Percentiles rank a stretch among this genome's conserved stretches.
These are phyloP conservation scores for Backusella liffmaniae DNA, from an alignment of 192 early-diverging fungal genomes.

Conservation along the genomic window DNA sequence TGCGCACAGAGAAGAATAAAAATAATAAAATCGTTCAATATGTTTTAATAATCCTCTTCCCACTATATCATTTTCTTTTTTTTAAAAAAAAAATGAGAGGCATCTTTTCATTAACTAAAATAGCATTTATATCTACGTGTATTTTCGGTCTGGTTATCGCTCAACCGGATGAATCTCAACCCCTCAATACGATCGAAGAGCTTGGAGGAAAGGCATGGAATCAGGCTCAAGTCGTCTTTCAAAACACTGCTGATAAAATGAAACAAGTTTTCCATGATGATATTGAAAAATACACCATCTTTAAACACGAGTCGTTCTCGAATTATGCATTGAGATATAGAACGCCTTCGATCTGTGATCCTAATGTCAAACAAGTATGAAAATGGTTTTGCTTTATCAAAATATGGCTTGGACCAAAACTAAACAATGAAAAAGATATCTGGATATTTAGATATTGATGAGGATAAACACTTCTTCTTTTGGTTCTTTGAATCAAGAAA, in stretches of 20 bases:
- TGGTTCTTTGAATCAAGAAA: constrained; percentile 97
- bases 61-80: not conserved
- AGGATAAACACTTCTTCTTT: constrained; percentile 85
- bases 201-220: not conserved
- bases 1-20: not conserved
- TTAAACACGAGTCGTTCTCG: constrained; percentile 64
- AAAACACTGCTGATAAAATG: constrained; percentile 16
- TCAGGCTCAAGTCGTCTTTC: constrained; percentile 27
- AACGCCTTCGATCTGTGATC: constrained; percentile 56
- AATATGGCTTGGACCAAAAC: too few species aligned
- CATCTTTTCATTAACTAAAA: not conserved
- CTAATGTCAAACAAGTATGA: constrained; percentile 9
- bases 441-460: constrained; percentile 69
- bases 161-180: not conserved
- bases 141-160: not conserved
- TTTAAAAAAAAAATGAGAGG: not conserved
- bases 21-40: not conserved
- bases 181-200: not conserved
- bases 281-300: constrained; percentile 37
- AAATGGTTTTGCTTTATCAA: too few species aligned
- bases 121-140: not conserved
- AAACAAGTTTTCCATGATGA: not conserved
- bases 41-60: not conserved
- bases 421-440: constrained; percentile 51
- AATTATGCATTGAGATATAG: constrained; percentile 73